These are phyloP conservation scores for Kernera saxatilis DNA, from an alignment of 345 rosid species.

Conservation along the genomic window DNA sequence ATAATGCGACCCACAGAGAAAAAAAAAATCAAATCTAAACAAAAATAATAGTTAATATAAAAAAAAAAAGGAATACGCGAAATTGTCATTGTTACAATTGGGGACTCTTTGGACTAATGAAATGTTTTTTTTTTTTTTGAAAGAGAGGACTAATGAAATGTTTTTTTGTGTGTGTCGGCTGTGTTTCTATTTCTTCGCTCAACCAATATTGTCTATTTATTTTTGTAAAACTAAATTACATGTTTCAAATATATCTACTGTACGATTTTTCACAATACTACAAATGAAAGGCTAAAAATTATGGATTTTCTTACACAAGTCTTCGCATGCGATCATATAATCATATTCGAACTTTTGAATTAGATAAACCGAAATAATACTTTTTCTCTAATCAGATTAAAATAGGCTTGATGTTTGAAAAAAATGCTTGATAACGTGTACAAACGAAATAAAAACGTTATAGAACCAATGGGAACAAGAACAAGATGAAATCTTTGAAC, in stretches of 20 bases:
- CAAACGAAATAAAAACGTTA: background rate
- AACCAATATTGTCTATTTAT: background rate
- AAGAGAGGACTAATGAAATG: conserved; percentile 18
- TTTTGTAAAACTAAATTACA: background rate
- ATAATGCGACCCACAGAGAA: conserved; percentile 6
- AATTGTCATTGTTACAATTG: conserved; percentile 19
- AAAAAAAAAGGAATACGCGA: background rate
- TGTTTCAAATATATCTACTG: background rate
- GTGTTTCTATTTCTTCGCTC: background rate
- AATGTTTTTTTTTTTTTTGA: no score
- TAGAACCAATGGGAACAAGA: conserved; percentile 24
- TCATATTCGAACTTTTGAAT: background rate
- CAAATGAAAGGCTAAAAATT: background rate
- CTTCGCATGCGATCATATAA: background rate
- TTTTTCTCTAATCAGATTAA: background rate
- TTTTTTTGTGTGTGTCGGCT: conserved; percentile 24
- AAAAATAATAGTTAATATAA: background rate
- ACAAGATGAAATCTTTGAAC: conserved; percentile 21
- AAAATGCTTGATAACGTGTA: conserved; percentile 13
- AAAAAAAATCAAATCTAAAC: background rate
- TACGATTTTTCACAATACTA: background rate
- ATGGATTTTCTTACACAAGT: background rate
- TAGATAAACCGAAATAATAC: background rate
- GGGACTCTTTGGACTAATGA: conserved; percentile 20
- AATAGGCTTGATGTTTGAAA: conserved; percentile 3